These are phyloP conservation scores for Aspergillus bertholletiae DNA, from an alignment of 495 filamentous ascomycete genomes.

Conservation along the genomic window DNA sequence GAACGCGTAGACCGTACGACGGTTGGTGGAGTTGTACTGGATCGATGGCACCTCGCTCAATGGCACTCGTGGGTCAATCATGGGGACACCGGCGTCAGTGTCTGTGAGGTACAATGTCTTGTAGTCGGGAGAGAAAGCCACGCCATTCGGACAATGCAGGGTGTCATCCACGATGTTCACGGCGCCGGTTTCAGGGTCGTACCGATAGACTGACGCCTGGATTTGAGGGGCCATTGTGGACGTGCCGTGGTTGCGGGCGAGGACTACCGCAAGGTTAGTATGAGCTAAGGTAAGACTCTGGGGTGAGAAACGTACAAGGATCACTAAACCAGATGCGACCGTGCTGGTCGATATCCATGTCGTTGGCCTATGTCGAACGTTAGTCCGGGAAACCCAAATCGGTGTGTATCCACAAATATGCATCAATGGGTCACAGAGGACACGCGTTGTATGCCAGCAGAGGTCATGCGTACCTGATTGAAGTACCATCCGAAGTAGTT, in stretches of 20 bases:
- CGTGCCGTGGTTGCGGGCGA: too few species aligned
- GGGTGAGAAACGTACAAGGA: too few species aligned
- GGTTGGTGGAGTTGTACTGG: neutral
- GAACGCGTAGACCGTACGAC: slow-evolving; percentile 11
- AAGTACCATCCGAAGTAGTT: neutral
- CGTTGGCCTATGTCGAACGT: neutral
- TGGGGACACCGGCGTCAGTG: neutral
- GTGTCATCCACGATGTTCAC: neutral
- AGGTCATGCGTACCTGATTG: neutral
- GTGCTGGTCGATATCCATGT: neutral
- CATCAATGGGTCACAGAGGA: too few species aligned
- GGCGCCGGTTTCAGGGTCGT: neutral
- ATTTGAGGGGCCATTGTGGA: too few species aligned
- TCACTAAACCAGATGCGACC: neutral
- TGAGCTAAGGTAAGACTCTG: too few species aligned
- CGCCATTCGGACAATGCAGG: neutral
- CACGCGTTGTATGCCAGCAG: too few species aligned
- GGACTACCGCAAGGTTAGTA: too few species aligned
- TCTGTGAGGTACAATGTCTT: neutral
- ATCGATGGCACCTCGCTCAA: neutral
- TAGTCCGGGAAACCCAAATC: too few species aligned
- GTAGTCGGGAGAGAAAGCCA: neutral
- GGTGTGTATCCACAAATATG: too few species aligned
- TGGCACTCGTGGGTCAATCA: neutral
- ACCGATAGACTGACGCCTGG: neutral